Conservation (phyloP, 1,284 basidiomycete genomes). For the Heimioporus retisporus region DNA sequence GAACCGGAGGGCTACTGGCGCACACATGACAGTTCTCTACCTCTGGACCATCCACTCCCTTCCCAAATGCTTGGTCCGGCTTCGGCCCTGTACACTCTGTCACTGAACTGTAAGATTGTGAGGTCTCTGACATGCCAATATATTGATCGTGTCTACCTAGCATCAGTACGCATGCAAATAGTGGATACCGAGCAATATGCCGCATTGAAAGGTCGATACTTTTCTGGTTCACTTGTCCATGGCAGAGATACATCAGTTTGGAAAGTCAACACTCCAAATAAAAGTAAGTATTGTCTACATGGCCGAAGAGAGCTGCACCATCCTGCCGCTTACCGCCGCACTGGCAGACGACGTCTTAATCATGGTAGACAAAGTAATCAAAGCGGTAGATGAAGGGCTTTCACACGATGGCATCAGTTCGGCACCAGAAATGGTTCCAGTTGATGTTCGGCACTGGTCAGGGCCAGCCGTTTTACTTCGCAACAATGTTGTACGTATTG, state of each 20-base stretch:
- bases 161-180: background rate
- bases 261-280: background rate
- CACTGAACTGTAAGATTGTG: background rate
- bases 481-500: background rate
- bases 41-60: background rate
- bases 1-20: background rate
- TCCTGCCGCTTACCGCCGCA: background rate
- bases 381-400: slow-evolving; percentile 7
- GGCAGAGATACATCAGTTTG: background rate
- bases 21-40: background rate
- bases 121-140: background rate
- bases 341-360: background rate
- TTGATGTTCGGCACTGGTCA: background rate
- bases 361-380: slow-evolving; percentile 1
- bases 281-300: background rate
- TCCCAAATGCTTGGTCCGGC: background rate
- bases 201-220: background rate
- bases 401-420: slow-evolving; percentile 4
- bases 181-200: background rate
- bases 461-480: background rate
- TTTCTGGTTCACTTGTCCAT: background rate
- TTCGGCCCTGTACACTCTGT: background rate
- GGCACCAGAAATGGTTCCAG: background rate
- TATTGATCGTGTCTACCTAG: background rate
- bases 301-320: background rate